These are phyloP conservation scores for Lepidium campestre DNA, from an alignment of 441 rosid genomes.

Conservation along the genomic window DNA sequence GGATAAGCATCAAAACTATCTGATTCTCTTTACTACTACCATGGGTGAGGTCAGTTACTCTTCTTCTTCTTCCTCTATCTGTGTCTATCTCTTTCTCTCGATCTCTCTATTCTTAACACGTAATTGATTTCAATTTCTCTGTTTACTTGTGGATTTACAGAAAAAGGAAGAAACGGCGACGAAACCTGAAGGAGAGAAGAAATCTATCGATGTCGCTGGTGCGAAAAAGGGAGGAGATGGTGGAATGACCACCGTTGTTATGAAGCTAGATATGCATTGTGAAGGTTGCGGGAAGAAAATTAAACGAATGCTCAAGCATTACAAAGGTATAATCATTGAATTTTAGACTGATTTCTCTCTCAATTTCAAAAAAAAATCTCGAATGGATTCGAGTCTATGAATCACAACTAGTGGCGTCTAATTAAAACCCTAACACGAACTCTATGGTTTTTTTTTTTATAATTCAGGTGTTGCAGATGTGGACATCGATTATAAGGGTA, in stretches of 20 bases:
- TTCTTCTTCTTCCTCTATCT: neutral
- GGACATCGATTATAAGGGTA: conserved; percentile 43
- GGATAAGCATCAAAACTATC: neutral
- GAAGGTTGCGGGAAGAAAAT: conserved; percentile 88
- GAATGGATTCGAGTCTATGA: neutral
- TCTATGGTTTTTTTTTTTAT: conserved; percentile 1
- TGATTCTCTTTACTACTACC: neutral
- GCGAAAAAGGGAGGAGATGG: conserved; percentile 41
- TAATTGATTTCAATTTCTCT: neutral
- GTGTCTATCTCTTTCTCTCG: neutral
- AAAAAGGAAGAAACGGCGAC: conserved; percentile 39
- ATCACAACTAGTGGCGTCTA: too few relatives aligned
- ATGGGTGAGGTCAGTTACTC: conserved; percentile 73
- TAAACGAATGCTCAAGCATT: conserved; percentile 39
- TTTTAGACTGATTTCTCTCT: neutral
- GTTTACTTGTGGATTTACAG: conserved; percentile 18
- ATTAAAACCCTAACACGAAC: conserved; percentile 15
- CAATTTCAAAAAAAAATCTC: neutral
- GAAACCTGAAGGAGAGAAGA: conserved; percentile 52
- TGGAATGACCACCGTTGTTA: conserved; percentile 35
- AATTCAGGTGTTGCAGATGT: conserved; percentile 63
- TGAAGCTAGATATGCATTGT: conserved; percentile 87
- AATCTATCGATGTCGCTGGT: conserved; percentile 29
- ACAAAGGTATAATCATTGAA: conserved; percentile 40
- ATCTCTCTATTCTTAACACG: neutral